phyloP scores from a whole-genome alignment of 2,329 filamentous ascomycete genomes.

The Colletotrichum sp. region DNA sequence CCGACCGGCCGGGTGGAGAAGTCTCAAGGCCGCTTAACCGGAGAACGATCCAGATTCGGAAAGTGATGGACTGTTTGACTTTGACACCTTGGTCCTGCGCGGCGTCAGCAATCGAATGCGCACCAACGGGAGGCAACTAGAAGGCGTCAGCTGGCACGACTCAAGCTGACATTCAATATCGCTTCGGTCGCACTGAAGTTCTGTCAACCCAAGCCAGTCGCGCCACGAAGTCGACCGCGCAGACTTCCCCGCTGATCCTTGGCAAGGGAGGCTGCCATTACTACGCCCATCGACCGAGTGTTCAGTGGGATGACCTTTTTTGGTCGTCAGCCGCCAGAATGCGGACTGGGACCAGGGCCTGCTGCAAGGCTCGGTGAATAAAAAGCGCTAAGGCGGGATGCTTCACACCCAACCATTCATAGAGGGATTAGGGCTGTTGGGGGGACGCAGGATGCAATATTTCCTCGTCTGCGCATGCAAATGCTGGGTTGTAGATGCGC shows the following conservation, averaged over 20 bases:
- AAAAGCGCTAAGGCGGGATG: slow-evolving; percentile 8
- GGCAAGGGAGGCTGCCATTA: not conserved
- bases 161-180: not conserved
- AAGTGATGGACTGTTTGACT: not conserved
- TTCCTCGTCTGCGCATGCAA: not conserved
- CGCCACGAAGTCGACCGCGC: not conserved
- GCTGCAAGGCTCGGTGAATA: slow-evolving; percentile 14
- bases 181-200: not conserved
- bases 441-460: slow-evolving; percentile 3
- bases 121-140: not conserved
- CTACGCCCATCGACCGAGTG: not conserved
- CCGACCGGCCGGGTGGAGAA: not conserved
- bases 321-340: not conserved
- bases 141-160: not conserved
- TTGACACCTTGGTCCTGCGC: not conserved
- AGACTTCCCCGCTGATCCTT: not conserved
- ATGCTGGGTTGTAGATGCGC: not conserved
- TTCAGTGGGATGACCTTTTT: not conserved
- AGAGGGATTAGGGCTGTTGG: not conserved
- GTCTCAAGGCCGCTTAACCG: not conserved
- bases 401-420: slow-evolving; percentile 1
- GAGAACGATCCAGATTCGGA: not conserved
- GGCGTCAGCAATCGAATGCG: not conserved
- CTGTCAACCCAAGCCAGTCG: not conserved
- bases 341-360: not conserved